Conservation (phyloP, 345 rosid genomes). For the Murraya koenigii region DNA sequence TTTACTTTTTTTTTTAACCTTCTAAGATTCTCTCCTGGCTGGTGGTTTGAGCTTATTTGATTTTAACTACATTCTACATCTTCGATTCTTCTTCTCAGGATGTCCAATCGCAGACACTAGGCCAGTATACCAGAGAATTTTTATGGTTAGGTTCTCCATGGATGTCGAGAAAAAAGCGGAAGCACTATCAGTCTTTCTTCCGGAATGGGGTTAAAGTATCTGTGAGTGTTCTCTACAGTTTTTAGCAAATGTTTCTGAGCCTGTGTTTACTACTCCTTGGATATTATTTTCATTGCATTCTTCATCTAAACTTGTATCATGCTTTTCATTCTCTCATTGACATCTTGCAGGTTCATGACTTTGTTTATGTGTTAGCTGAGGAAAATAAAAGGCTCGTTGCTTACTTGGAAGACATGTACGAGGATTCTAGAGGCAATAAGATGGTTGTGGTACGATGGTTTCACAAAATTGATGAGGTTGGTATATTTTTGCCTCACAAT, state of each 20-base stretch:
- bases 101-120: slow-evolving; percentile 25
- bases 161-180: slow-evolving; percentile 55
- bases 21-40: neutral
- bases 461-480: slow-evolving; percentile 93
- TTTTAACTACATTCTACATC: neutral
- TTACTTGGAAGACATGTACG: slow-evolving; percentile 76
- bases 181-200: slow-evolving; percentile 60
- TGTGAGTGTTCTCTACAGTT: slow-evolving; percentile 37
- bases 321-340: neutral
- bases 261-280: neutral
- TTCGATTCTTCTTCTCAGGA: slow-evolving; percentile 22
- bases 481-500: slow-evolving; percentile 50
- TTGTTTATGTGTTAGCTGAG: slow-evolving; percentile 79
- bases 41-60: neutral
- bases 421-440: slow-evolving; percentile 64
- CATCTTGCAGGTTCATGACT: slow-evolving; percentile 54
- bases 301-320: neutral
- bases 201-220: slow-evolving; percentile 64
- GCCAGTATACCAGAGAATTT: slow-evolving; percentile 25
- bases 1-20: neutral
- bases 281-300: neutral
- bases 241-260: neutral
- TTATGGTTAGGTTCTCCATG: slow-evolving; percentile 69
- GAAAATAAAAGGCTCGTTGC: slow-evolving; percentile 70
- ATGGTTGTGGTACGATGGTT: slow-evolving; percentile 87